Evolutionary conservation across 2,329 filamentous ascomycete species (phyloP), one percentile per base, ranked within the genome.

Genomic region (Talaromyces islandicus): DNA sequence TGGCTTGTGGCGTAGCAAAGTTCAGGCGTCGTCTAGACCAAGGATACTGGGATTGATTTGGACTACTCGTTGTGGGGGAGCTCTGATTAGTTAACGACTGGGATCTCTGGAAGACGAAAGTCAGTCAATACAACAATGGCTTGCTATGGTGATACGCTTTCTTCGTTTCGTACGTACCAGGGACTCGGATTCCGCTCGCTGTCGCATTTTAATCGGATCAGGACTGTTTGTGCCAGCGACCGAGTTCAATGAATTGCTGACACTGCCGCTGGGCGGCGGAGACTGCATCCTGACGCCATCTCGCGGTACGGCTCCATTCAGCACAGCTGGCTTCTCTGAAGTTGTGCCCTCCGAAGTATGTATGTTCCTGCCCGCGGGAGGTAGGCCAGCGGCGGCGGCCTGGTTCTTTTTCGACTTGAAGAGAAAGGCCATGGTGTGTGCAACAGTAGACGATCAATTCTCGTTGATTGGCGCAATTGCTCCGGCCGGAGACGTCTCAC

Each of bases 11-110:
- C 5, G 91, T 87, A 17, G 90, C 90, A 74, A 96, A 96, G 65
- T 89, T 93, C 57, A 99, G 77, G 59, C 90, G 87, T 62, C 91
- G 87, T 72, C 96, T 91, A 64, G 93, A 96, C 94, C 94, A 99
- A 0, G 94, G 94, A 71, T 97, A 99, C 58, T 96, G 85, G 5
- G 91, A 91, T 46, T 88, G 81, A 74, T 92, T 94, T 46, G 86
- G 83, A 64, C 85, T 83, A 65, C 75, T 72, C 32, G 68, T 69
- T 71, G 68, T 70, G 55, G 67, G 70, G 60, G 70, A 75, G 58
- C 52, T 30, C 19, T 78, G 83, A 70, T 85, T 88, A 65, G 84
- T 83, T 66, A 81, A 77, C 81, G 87, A 72, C 51, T 70, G 73
- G 50, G 69, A 67, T 63, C 73, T 71, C 66, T 69, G 75, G 46